A percentile compares a stretch with the other conserved stretches of the same genome.
Conservation (phyloP, 768 basidiomycete genomes). For the Gelatoporia subvermispora region DNA sequence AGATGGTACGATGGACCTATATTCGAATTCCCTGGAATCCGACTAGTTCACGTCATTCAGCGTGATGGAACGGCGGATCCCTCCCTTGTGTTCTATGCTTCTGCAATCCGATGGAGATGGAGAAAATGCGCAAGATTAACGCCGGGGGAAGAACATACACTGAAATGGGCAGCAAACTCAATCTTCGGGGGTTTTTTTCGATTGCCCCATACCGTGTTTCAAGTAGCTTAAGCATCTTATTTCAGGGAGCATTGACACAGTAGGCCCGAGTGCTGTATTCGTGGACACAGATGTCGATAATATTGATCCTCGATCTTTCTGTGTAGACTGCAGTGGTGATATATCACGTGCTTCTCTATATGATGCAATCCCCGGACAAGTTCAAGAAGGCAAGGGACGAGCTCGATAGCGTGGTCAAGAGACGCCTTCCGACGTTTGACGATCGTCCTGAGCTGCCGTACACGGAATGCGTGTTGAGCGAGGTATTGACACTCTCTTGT, state of each 20-base stretch:
- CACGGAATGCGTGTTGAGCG: constrained; percentile 48
- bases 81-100: constrained; percentile 42
- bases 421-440: constrained; percentile 51
- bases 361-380: constrained; percentile 53
- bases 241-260: constrained; percentile 56
- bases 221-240: no score
- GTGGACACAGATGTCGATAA: neutral
- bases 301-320: constrained; percentile 1
- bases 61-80: constrained; percentile 38
- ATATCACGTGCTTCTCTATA: constrained; percentile 58
- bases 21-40: no score
- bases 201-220: no score
- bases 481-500: constrained; percentile 19
- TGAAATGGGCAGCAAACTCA: constrained; percentile 77
- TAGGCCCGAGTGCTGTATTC: constrained; percentile 21
- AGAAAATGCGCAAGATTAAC: constrained; percentile 27
- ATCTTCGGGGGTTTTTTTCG: constrained; percentile 44
- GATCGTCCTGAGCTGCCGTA: constrained; percentile 54
- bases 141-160: constrained; percentile 48
- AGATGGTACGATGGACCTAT: no score
- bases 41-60: neutral
- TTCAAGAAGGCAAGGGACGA: constrained; percentile 57
- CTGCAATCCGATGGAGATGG: constrained; percentile 33
- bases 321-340: constrained; percentile 47
- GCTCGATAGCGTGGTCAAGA: constrained; percentile 54